Evolutionary conservation across 2,329 filamentous ascomycete genomes (phyloP), one percentile per base, ranked within the genome.

Genomic region (Fusarium succisae): DNA sequence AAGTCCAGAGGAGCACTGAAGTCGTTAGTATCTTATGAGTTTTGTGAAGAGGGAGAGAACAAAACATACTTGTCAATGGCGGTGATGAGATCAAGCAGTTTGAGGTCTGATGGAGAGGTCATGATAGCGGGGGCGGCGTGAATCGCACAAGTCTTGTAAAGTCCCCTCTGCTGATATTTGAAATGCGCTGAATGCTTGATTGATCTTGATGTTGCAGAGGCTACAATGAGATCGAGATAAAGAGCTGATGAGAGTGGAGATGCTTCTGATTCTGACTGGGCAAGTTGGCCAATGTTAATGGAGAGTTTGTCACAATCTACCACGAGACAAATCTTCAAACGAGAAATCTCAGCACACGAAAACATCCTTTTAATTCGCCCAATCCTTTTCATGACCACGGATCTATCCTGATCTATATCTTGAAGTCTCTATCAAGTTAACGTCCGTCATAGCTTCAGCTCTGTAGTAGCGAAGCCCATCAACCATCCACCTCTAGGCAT

Each of bases 1-100:
- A 85, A 85, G 71, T 84, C 79, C 20, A 84, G 80, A 1, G 87
- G 86, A n/a, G 88, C 86, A 76, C 87, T 88, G 72, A 4, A 39
- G 10, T 1, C 54, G 30, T 75, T 32, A 59, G 43, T 22, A 12
- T 12, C 11, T 17, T 43, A 3, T 37, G 41, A 58, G 24, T 15
- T 5, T 24, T 61, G 30, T 11, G 41, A 22, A 20, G 12, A 38
- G 32, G 35, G 60, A 59, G 41, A 59, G 17, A 58, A 62, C 80
- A 77, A 8, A 58, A 60, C 80, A 77, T 79, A 86, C 84, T 84
- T 86, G 78, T 86, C 85, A 44, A 84, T 82, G 12, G 78, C 73
- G 63, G 81, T 80, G 61, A 86, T 80, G 60, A 86, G 79, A 66
- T 83, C 79, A 28, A 85, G 77, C 26, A 82, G 73, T 44, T 66